Evolutionary conservation across 2,329 filamentous ascomycete genomes (phyloP).

Genomic region (Microdochium trichocladiopsis): DNA sequence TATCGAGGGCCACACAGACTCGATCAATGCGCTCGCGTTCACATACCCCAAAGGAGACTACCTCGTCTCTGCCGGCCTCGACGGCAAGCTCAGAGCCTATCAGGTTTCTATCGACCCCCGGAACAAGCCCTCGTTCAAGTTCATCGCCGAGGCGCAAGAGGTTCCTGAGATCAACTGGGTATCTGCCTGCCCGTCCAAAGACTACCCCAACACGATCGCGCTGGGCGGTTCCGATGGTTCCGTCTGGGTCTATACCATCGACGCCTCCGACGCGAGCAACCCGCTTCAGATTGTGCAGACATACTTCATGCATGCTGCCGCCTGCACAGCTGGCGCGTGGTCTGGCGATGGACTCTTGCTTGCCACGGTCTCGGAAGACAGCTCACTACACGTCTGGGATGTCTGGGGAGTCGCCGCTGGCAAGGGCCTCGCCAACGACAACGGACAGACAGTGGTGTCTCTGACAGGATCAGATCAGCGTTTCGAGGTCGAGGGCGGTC

Average conservation of each 20-base stretch:
- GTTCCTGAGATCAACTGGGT: slow-evolving; percentile 97
- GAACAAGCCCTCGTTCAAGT: slow-evolving; percentile 45
- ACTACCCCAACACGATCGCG: slow-evolving; percentile 74
- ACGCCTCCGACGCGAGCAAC: slow-evolving; percentile 49
- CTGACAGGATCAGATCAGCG: slow-evolving; percentile 79
- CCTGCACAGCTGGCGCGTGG: slow-evolving; percentile 89
- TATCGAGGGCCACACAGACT: slow-evolving; percentile 87
- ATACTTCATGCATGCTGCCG: slow-evolving; percentile 82
- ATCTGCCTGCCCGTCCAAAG: slow-evolving; percentile 61
- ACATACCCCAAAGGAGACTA: slow-evolving; percentile 78
- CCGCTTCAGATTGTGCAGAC: slow-evolving; percentile 78
- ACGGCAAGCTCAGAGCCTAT: slow-evolving; percentile 74
- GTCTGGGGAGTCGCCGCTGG: slow-evolving; percentile 73
- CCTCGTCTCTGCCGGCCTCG: slow-evolving; percentile 78
- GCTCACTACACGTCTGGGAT: slow-evolving; percentile 87
- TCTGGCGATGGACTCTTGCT: slow-evolving; percentile 80
- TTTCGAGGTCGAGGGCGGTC: slow-evolving; percentile 83
- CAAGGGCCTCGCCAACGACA: slow-evolving; percentile 39
- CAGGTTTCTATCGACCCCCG: slow-evolving; percentile 38
- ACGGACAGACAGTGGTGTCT: slow-evolving; percentile 61
- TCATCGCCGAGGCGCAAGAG: slow-evolving; percentile 74
- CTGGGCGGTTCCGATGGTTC: slow-evolving; percentile 85
- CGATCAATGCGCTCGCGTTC: slow-evolving; percentile 80
- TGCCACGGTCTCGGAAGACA: slow-evolving; percentile 83
- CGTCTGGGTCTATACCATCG: slow-evolving; percentile 93